phyloP scores from a whole-genome alignment of 441 rosid species.

The Biscutella auriculata region DNA sequence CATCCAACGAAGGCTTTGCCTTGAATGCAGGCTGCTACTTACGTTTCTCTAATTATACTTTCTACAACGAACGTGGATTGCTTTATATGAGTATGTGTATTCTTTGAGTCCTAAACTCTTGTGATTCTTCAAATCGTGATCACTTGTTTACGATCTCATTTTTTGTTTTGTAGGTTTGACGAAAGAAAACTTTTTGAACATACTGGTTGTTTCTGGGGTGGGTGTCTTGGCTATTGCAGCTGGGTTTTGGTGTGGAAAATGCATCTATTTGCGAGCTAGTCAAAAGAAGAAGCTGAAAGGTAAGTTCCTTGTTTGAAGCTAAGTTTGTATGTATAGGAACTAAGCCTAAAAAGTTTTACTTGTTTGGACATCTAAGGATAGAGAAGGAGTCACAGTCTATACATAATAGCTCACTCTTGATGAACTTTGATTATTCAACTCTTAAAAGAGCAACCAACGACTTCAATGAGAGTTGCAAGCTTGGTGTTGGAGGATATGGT shows the following conservation, averaged over 20 bases:
- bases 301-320: conserved; percentile 1
- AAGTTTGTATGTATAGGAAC: neutral
- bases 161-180: conserved; percentile 6
- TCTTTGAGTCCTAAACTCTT: neutral
- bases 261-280: conserved; percentile 16
- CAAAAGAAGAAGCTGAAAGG: conserved; percentile 19
- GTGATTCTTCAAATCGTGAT: neutral
- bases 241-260: conserved; percentile 24
- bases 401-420: conserved; percentile 19
- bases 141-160: neutral
- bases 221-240: conserved; percentile 16
- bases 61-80: conserved; percentile 20
- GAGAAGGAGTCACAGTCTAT: conserved; percentile 28
- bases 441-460: conserved; percentile 35
- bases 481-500: conserved; percentile 62
- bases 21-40: conserved; percentile 44
- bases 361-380: conserved; percentile 27
- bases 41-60: conserved; percentile 33
- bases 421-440: conserved; percentile 46
- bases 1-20: conserved; percentile 35
- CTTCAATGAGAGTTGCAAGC: conserved; percentile 32
- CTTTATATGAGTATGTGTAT: conserved; percentile 13
- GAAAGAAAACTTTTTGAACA: neutral
- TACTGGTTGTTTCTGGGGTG: conserved; percentile 9
- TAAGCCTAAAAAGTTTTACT: conserved; percentile 3